These are phyloP conservation scores for Tilletia caries DNA, from an alignment of 1,284 basidiomycete genomes.

Conservation along the genomic window DNA sequence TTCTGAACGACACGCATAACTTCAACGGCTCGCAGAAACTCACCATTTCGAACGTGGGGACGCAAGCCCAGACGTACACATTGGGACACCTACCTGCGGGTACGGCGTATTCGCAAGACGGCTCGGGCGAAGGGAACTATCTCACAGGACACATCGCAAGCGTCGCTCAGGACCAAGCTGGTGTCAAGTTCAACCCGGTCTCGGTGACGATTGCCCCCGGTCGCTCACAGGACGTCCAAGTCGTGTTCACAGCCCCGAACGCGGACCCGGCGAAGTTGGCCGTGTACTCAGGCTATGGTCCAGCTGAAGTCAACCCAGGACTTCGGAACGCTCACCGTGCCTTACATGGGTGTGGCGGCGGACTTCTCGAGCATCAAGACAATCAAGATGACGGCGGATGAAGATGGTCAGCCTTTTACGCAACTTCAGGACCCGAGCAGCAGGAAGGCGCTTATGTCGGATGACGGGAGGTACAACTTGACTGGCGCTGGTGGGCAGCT, in stretches of 20 bases:
- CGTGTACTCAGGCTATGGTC: constrained; percentile 55
- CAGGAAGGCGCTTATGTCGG: constrained; percentile 21
- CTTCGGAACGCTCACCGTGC: background rate
- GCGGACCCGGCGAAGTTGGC: constrained; percentile 60
- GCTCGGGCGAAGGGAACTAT: constrained; percentile 34
- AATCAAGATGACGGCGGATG: constrained; percentile 21
- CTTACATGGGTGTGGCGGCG: constrained; percentile 61
- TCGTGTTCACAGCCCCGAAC: constrained; percentile 57
- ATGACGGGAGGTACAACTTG: constrained; percentile 15
- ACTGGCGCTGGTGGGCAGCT: background rate
- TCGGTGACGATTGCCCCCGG: constrained; percentile 55
- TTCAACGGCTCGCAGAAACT: constrained; percentile 29
- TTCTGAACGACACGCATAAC: constrained; percentile 68
- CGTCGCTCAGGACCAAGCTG: constrained; percentile 57
- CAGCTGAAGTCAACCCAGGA: background rate
- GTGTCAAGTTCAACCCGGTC: constrained; percentile 56
- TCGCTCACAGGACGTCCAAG: constrained; percentile 47
- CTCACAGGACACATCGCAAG: constrained; percentile 59
- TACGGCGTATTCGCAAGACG: constrained; percentile 56
- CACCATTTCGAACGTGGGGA: constrained; percentile 37
- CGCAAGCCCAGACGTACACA: constrained; percentile 32
- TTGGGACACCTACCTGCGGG: constrained; percentile 40
- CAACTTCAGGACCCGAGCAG: constrained; percentile 22
- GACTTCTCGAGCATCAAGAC: constrained; percentile 57
- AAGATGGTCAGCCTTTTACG: constrained; percentile 21